phyloP scores from a whole-genome alignment of 1,284 basidiomycete genomes.

The Apiotrichum domesticum region DNA sequence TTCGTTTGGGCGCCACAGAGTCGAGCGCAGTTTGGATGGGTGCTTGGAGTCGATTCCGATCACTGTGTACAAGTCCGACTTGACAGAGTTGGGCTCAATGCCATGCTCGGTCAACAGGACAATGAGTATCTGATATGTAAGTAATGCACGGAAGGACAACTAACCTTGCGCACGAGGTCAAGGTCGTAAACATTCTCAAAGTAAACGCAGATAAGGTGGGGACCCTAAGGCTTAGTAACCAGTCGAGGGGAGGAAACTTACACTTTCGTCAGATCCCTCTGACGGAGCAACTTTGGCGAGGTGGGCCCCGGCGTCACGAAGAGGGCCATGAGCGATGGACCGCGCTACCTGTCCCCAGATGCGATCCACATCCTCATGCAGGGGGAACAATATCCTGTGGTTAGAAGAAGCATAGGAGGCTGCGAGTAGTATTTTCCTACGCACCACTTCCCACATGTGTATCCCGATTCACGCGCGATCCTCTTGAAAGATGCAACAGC shows the following conservation, averaged over 20 bases:
- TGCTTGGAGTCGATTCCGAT: conserved; percentile 45
- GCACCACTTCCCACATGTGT: conserved; percentile 33
- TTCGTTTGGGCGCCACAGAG: conserved; percentile 30
- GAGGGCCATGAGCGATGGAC: conserved; percentile 31
- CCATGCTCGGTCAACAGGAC: conserved; percentile 28
- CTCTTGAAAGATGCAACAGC: conserved; percentile 20
- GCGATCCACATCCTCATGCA: conserved; percentile 20
- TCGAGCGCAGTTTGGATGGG: conserved; percentile 33
- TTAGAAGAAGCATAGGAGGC: background rate
- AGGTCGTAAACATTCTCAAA: conserved; percentile 27
- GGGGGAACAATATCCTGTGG: conserved; percentile 25
- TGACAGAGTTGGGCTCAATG: conserved; percentile 27
- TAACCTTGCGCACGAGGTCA: conserved; percentile 19
- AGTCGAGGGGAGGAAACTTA: background rate
- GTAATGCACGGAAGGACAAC: background rate
- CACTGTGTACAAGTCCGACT: conserved; percentile 41
- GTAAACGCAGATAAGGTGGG: conserved; percentile 31
- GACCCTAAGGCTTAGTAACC: background rate
- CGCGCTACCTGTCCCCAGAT: conserved; percentile 25
- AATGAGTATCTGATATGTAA: conserved; percentile 16
- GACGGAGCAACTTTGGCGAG: conserved; percentile 26
- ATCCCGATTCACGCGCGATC: conserved; percentile 16
- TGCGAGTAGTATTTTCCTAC: background rate
- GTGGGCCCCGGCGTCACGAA: conserved; percentile 22
- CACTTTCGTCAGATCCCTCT: background rate